Evolutionary conservation across 306 rosid species (phyloP), one percentile per base, ranked within the genome.

Genomic region (Sindora glabra): DNA sequence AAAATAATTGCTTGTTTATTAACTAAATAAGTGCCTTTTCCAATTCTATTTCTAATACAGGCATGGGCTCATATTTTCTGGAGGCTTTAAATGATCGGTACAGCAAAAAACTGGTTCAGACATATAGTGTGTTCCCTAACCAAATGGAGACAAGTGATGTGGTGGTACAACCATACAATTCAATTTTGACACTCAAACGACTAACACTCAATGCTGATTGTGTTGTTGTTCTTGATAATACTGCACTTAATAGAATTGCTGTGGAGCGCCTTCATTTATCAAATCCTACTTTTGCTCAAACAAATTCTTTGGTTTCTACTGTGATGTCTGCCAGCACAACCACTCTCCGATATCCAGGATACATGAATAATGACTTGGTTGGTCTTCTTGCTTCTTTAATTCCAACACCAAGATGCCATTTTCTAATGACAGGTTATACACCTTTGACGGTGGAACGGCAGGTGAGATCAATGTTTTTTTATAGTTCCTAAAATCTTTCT

Each of bases 81-180:
- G 99, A 92, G 81, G 80, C 99, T 73, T 70, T 92, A 73, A 92
- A 92, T 73, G 99, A 92, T 65, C 95, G 99, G 23, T 92, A 92
- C 84, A 92, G 99, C 86, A 92, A 92, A 82, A 92, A 92, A 56
- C 74, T 92, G 74, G 96, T 92, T 33, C 99, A 92, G 86, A 92
- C 99, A 22, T 92, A 89, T 73, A 92, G 96, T 78, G 99, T 92
- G 27, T 92, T 92, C 50, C 99, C 99, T 66, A 92, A 92, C 77
- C 99, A 92, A 82, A 92, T 92, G 99, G 99, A 86, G 82, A 92
- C 99, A 13, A 92, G 96, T 78, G 99, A 92, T 73, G 99, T 92
- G 74, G 99, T 92, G 72, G 99, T 89, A 69, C 99, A 92, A 68
- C 99, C 99, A 13, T 92, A 92, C 81, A 92, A 92, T 78, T 92